These are phyloP conservation scores for Biscogniauxia sp. DNA, from an alignment of 2,329 filamentous ascomycete genomes.

Conservation along the genomic window DNA sequence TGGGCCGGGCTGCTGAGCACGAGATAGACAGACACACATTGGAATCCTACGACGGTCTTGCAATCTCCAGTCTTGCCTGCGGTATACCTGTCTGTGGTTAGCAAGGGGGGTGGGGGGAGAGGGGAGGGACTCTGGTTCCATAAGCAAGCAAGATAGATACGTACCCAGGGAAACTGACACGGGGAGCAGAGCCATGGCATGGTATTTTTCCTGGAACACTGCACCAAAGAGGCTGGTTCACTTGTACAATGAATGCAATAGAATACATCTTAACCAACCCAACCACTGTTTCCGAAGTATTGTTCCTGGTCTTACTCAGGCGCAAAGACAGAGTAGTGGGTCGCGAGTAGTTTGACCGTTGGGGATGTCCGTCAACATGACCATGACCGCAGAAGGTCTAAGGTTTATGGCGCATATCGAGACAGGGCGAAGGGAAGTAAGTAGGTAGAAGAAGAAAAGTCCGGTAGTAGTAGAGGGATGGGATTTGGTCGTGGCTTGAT, in stretches of 20 bases:
- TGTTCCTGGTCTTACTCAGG: conserved; percentile 25
- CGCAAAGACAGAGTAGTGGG: conserved; percentile 21
- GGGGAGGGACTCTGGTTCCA: conserved; percentile 5
- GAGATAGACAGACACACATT: conserved; percentile 10
- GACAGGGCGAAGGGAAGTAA: conserved; percentile 6
- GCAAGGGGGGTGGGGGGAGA: not conserved
- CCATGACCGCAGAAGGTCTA: conserved; percentile 25
- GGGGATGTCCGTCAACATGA: conserved; percentile 33
- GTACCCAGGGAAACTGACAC: conserved; percentile 14
- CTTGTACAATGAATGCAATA: not conserved
- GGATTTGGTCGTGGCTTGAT: not conserved
- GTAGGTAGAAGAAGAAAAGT: no score
- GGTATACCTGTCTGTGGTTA: not conserved
- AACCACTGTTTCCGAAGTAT: conserved; percentile 18
- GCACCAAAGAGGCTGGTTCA: not conserved
- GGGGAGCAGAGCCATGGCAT: conserved; percentile 10
- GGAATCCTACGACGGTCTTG: conserved; percentile 1
- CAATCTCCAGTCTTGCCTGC: conserved; percentile 9
- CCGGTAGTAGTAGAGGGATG: no score
- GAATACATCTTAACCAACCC: conserved; percentile 1
- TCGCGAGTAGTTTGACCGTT: conserved; percentile 29
- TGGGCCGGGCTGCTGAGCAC: conserved; percentile 6
- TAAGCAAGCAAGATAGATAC: conserved; percentile 9
- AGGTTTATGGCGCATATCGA: conserved; percentile 21
- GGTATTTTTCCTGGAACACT: not conserved